A percentile compares a stretch with the other conserved stretches of the same genome.
Conservation (phyloP, 1,284 basidiomycete genomes). For the Puccinia sorghi region DNA sequence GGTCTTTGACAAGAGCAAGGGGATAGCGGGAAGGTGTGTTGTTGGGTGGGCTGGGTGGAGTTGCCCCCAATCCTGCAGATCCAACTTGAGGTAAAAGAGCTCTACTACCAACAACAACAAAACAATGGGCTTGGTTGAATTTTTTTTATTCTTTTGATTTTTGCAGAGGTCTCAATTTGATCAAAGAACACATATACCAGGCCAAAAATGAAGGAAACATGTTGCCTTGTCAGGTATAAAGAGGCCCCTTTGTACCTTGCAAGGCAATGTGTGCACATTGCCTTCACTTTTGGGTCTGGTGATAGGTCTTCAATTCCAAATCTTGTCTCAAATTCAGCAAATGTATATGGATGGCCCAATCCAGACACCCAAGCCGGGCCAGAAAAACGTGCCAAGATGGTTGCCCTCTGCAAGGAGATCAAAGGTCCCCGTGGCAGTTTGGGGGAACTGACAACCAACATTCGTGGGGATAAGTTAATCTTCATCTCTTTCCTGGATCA, state of each 20-base stretch:
- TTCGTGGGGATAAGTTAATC: slow-evolving; percentile 63
- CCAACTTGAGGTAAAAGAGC: slow-evolving; percentile 73
- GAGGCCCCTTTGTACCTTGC: no score
- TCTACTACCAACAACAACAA: background rate
- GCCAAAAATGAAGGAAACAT: no score
- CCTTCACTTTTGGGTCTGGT: no score
- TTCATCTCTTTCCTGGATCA: background rate
- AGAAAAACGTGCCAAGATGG: slow-evolving; percentile 72
- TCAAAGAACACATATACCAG: slow-evolving; percentile 76
- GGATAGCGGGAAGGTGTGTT: slow-evolving; percentile 78
- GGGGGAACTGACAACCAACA: slow-evolving; percentile 69
- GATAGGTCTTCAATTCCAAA: slow-evolving; percentile 92
- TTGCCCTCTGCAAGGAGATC: slow-evolving; percentile 68
- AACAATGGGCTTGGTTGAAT: background rate
- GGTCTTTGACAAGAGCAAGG: slow-evolving; percentile 80
- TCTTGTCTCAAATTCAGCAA: slow-evolving; percentile 88
- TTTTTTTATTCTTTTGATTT: background rate
- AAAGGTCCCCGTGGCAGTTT: slow-evolving; percentile 64
- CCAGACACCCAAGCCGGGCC: slow-evolving; percentile 64
- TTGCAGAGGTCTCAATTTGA: slow-evolving; percentile 92
- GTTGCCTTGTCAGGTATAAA: no score
- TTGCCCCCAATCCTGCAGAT: slow-evolving; percentile 90
- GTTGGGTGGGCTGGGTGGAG: slow-evolving; percentile 83
- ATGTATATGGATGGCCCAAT: slow-evolving; percentile 76
- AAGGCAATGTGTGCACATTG: no score